phyloP scores from a whole-genome alignment of 2,329 filamentous ascomycete genomes.

The Cladophialophora exuberans region DNA sequence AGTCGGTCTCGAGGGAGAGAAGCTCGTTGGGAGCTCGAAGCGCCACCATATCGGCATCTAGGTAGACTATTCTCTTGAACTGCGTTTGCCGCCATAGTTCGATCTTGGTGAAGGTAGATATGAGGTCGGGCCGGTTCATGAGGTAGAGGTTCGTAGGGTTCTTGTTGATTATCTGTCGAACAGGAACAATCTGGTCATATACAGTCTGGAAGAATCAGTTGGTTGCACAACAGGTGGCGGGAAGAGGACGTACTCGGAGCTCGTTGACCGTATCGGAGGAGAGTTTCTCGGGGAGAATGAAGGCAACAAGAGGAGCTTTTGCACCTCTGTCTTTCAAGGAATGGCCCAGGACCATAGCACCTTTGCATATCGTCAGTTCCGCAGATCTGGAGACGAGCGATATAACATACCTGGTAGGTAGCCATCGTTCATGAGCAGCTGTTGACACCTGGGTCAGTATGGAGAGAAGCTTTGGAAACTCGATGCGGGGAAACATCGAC shows the following conservation, averaged over 20 bases:
- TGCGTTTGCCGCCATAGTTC: slow-evolving; percentile 89
- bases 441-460: slow-evolving; percentile 30
- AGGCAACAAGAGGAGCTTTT: slow-evolving; percentile 78
- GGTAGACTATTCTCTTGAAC: slow-evolving; percentile 89
- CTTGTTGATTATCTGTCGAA: slow-evolving; percentile 76
- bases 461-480: not conserved
- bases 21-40: slow-evolving; percentile 91
- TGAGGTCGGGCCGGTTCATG: slow-evolving; percentile 88
- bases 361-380: slow-evolving; percentile 52
- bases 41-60: slow-evolving; percentile 93
- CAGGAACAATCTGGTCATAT: slow-evolving; percentile 87
- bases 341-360: slow-evolving; percentile 90
- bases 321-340: slow-evolving; percentile 90
- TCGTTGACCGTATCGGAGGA: slow-evolving; percentile 74
- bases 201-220: slow-evolving; percentile 60
- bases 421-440: slow-evolving; percentile 90
- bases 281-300: slow-evolving; percentile 81
- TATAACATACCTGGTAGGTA: slow-evolving; percentile 80
- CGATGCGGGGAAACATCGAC: slow-evolving; percentile 23
- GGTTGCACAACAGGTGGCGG: slow-evolving; percentile 16
- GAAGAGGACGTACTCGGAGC: slow-evolving; percentile 65
- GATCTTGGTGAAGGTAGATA: slow-evolving; percentile 96
- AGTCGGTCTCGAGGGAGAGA: slow-evolving; percentile 66
- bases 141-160: slow-evolving; percentile 81
- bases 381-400: slow-evolving; percentile 2